Conservation (phyloP, 768 basidiomycete genomes). For the Boletus eberwhitei region DNA sequence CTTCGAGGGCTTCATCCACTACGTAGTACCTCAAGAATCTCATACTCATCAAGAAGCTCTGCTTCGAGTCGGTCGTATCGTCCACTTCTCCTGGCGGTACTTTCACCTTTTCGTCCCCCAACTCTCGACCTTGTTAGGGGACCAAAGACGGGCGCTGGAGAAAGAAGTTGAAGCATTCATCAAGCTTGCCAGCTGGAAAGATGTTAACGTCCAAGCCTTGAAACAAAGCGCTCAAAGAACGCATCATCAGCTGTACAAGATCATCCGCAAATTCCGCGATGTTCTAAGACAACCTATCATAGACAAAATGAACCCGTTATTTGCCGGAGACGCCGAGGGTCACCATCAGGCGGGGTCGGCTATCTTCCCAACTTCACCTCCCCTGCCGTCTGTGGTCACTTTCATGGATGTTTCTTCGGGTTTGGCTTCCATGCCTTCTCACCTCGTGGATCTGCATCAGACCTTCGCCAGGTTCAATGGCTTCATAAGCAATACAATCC, state of each 20-base stretch:
- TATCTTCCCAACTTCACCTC: neutral
- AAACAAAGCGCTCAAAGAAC: conserved; percentile 87
- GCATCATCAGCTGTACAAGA: conserved; percentile 88
- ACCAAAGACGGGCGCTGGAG: conserved; percentile 63
- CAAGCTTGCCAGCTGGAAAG: conserved; percentile 98
- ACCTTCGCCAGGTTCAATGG: conserved; percentile 51
- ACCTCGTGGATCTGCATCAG: conserved; percentile 46
- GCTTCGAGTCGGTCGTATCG: conserved; percentile 50
- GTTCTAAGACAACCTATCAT: conserved; percentile 70
- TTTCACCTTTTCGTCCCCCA: conserved; percentile 58
- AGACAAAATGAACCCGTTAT: conserved; percentile 37
- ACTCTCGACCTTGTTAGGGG: conserved; percentile 46
- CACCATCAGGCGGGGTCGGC: conserved; percentile 8
- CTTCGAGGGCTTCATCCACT: conserved; percentile 54
- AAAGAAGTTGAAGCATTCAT: conserved; percentile 81
- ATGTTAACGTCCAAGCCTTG: conserved; percentile 91
- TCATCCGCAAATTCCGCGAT: conserved; percentile 89
- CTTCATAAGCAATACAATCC: conserved; percentile 43
- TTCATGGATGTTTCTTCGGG: neutral
- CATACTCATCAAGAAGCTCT: conserved; percentile 35
- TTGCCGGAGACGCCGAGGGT: conserved; percentile 37
- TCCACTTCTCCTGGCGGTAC: conserved; percentile 58
- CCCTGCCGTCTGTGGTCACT: neutral
- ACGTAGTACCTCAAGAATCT: conserved; percentile 35
- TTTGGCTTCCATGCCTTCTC: conserved; percentile 22